These are phyloP conservation scores for Perkinsus chesapeaki DNA, from an alignment of 169 alveolate genomes.

Conservation along the genomic window DNA sequence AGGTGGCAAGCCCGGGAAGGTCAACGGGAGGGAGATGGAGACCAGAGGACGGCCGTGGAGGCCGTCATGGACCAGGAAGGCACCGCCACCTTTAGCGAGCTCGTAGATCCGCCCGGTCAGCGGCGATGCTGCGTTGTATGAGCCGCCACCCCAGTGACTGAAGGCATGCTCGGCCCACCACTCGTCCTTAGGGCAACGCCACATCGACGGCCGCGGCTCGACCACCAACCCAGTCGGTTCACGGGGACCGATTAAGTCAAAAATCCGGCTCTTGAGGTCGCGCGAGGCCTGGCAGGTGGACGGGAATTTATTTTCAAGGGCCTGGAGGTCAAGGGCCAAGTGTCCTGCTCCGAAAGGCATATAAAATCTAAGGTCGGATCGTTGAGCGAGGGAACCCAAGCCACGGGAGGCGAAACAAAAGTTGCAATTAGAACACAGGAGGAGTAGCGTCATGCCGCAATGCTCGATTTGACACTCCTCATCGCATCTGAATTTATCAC, in stretches of 20 bases:
- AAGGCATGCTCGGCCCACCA: neutral
- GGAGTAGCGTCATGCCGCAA: neutral
- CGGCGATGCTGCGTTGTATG: neutral
- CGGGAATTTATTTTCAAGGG: neutral
- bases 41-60: neutral
- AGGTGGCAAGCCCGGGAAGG: too few species aligned
- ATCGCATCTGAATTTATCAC: neutral
- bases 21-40: neutral
- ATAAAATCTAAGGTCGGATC: too few species aligned
- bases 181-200: neutral
- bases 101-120: neutral
- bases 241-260: neutral
- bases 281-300: neutral
- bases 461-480: neutral
- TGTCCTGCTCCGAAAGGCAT: neutral
- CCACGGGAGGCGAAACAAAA: too few species aligned
- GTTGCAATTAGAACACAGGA: neutral
- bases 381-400: too few species aligned
- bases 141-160: neutral
- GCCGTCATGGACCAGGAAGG: neutral
- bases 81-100: neutral
- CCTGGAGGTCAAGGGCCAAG: neutral
- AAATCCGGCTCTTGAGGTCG: neutral
- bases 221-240: neutral
- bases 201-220: neutral